Percentiles rank a stretch among this genome's conserved stretches.
These are phyloP conservation scores for Lyophyllum atratum DNA, from an alignment of 768 basidiomycete species.

Conservation along the genomic window DNA sequence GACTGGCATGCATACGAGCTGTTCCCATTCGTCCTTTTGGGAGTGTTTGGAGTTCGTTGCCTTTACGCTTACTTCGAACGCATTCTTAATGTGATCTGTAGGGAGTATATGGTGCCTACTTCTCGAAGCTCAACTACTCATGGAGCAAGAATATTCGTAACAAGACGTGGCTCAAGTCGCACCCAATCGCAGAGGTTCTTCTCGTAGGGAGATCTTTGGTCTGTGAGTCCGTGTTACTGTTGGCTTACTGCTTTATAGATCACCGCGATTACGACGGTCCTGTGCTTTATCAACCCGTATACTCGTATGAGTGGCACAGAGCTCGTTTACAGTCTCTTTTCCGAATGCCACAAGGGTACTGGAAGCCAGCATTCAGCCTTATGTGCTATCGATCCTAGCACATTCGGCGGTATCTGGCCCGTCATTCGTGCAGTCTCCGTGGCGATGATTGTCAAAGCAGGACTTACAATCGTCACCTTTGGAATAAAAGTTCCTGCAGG, in stretches of 20 bases:
- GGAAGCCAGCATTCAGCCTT: slow-evolving; percentile 60
- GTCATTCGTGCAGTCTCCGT: slow-evolving; percentile 68
- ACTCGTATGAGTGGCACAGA: slow-evolving; percentile 95
- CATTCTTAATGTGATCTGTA: slow-evolving; percentile 28
- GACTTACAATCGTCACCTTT: slow-evolving; percentile 85
- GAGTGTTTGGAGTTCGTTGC: slow-evolving; percentile 78
- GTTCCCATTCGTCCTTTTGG: slow-evolving; percentile 80
- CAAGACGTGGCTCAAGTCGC: slow-evolving; percentile 75
- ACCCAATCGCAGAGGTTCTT: slow-evolving; percentile 83
- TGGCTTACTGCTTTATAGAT: slow-evolving; percentile 45
- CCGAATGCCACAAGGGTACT: slow-evolving; percentile 73
- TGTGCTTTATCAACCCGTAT: slow-evolving; percentile 88
- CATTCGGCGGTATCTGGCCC: slow-evolving; percentile 55
- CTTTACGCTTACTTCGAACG: background rate
- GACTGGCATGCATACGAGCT: slow-evolving; percentile 95
- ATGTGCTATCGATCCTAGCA: slow-evolving; percentile 67
- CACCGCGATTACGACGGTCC: slow-evolving; percentile 70
- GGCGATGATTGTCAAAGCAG: slow-evolving; percentile 81
- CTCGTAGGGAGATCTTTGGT: slow-evolving; percentile 50
- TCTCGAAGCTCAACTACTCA: slow-evolving; percentile 87
- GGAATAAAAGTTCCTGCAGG: slow-evolving; percentile 92
- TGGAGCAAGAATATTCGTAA: slow-evolving; percentile 86
- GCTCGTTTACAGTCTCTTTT: slow-evolving; percentile 88
- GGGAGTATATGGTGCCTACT: slow-evolving; percentile 94
- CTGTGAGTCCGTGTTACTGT: background rate